Evolutionary conservation across 176 grass and related monocot species (phyloP), one percentile per base, ranked within the genome.

Genomic region (Saccharum spontaneum): DNA sequence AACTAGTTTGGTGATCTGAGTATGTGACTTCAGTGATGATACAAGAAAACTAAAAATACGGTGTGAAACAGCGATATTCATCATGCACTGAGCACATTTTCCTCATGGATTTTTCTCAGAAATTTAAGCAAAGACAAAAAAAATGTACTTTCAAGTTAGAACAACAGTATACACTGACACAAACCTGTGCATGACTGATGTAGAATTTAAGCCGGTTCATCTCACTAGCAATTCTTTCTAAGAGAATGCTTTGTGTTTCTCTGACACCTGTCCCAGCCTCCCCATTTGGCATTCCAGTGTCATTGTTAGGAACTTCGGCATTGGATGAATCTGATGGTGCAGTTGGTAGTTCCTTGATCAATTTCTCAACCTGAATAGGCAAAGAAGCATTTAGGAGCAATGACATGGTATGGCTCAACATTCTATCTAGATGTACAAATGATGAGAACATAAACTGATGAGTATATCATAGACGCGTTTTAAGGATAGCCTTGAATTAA

Each of bases 171-270:
- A 15, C 44, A 14, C 43, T 63, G 68, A 79, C 49, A 86, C 83
- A 49, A 86, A 96, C 97, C 97, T 96, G 85, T 67, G 94, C 88
- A 24, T 96, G 86, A 67, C 91, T 95, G 66, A 92, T 96, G 71
- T 92, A 94, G 90, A 99, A 99, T 82, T 99, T 99, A 26, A 99
- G 90, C 52, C 97, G 78, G 79, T 96, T 99, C 94, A 99, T 99
- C 86, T 99, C 94, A 1, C 97, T 99, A 2, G 97, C 97, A 0
- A 99, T 99, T 81, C 97, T 94, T 96, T 99, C 97, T 81, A 99
- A 77, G 33, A 99, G 88, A 88, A 99, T 90, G 78, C 97, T 99
- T 61, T 99, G 97, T 40, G 90, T 95, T 80, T 94, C 94, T 88
- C 88, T 91, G 64, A 84, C 50, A 89, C 85, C 89, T 76, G 82